These are phyloP conservation scores for Phyllosticta paracitricarpa DNA, from an alignment of 2,329 filamentous ascomycete genomes.

Conservation along the genomic window DNA sequence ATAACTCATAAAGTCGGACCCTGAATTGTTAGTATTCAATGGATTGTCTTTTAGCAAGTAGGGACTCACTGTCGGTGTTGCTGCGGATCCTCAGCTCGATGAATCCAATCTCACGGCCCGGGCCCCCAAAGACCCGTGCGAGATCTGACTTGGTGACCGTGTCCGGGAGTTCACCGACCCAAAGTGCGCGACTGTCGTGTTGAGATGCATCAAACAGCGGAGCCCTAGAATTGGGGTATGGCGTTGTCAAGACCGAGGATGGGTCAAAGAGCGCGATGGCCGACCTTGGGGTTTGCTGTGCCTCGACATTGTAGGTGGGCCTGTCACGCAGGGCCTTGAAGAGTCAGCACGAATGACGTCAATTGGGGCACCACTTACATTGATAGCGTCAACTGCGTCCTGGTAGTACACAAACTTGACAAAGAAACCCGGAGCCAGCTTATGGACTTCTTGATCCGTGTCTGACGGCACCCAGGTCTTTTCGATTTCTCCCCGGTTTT, in stretches of 20 bases:
- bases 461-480: constrained; percentile 2
- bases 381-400: constrained; percentile 1
- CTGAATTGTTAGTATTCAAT: neutral
- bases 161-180: constrained; percentile 1
- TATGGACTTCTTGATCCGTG: neutral
- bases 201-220: neutral
- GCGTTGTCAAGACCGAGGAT: neutral
- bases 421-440: neutral
- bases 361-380: neutral
- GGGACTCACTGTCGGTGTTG: neutral
- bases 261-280: neutral
- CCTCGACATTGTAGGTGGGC: neutral
- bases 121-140: neutral
- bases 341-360: neutral
- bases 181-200: neutral
- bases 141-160: constrained; percentile 1
- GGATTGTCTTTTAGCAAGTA: neutral
- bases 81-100: neutral
- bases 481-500: neutral
- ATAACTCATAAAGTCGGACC: neutral
- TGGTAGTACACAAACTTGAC: constrained; percentile 3
- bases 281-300: neutral
- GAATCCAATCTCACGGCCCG: neutral
- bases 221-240: neutral
- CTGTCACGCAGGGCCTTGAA: neutral